Base-by-base conservation (phyloP, 805 yeast species). In the Saccharomycopsis guyanensis region DNA sequence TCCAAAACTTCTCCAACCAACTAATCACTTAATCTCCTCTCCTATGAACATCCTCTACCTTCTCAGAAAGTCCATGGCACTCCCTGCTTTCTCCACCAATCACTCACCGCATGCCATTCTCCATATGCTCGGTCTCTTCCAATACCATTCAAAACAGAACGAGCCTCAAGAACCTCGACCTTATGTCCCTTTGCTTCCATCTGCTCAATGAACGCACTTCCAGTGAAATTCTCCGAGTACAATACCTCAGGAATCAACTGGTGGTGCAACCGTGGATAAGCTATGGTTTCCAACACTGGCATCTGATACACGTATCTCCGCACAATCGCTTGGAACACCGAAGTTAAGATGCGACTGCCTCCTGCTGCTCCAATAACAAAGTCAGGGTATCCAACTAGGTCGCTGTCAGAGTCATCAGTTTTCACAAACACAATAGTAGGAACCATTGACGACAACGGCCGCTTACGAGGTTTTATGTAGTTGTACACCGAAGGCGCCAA, bases 311-410 rank as follows among this genome's bases (percentile, higher is more conserved):
- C 77, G 52, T 80, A 78, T 2, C 69, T 65, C 44, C 96, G 66
- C 1, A 85, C 71, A 15, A 91, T 72, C 0, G 91, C 88, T 60
- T 88, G 93, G 46, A 91, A 73, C 3, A 91, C 78, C 1, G 94
- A 76, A 0, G 96, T 86, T 12, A 84, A 71, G 42, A 91, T 91
- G 46, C 93, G 69, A 4, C 93, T 82, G 0, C 97, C 97, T 7
- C 98, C 98, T 1, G 97, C 94, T 0, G 96, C 93, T 0, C 97
- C 97, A 49, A 91, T 72, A 3, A 83, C 75, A 22, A 85, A 59
- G 54, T 82, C 88, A 0, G 83, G 78, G 6, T 58, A 55, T 3
- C 74, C 73, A 7, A 63, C 56, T 13, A 19, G 23, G 7, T 34
- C 37, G 10, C 10, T 8, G 56, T 39, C 35, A n/a, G 13, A 18